These are phyloP conservation scores for Discostella stelligera DNA, from an alignment of 352 stramenopile species.

Conservation along the genomic window DNA sequence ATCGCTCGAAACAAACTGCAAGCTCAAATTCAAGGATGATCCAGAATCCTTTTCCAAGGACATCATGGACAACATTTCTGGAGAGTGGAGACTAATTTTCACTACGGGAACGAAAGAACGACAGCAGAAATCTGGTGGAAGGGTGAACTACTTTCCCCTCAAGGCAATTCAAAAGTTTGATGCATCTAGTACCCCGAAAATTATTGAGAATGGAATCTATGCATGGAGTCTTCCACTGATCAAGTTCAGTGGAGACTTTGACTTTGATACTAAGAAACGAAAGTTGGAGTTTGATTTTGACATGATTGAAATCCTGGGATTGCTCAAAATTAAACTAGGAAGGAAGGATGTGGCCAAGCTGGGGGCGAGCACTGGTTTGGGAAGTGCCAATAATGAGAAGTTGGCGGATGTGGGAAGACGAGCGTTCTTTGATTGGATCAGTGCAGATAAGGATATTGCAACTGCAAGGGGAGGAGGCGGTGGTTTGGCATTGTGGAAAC, in stretches of 20 bases:
- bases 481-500: constrained; percentile 81
- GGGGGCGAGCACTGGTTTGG: constrained; percentile 68
- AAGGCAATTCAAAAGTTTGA: constrained; percentile 83
- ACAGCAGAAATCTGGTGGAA: constrained; percentile 58
- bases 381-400: constrained; percentile 74
- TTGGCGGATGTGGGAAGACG: constrained; percentile 58
- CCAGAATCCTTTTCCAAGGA: constrained; percentile 31
- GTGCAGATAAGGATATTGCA: constrained; percentile 77
- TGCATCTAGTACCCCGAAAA: constrained; percentile 34
- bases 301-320: constrained; percentile 61
- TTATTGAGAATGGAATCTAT: constrained; percentile 81
- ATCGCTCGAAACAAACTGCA: constrained; percentile 72
- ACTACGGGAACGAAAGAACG: constrained; percentile 79
- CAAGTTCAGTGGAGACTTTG: constrained; percentile 75
- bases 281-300: constrained; percentile 80
- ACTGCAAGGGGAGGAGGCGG: constrained; percentile 80
- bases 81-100: constrained; percentile 81
- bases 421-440: constrained; percentile 85
- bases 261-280: constrained; percentile 62
- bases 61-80: constrained; percentile 63
- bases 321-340: constrained; percentile 64
- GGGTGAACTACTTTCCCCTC: constrained; percentile 82
- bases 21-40: constrained; percentile 64
- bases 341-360: constrained; percentile 61
- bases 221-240: constrained; percentile 66